A percentile compares a stretch with the other conserved stretches of the same genome.
Evolutionary conservation across 169 alveolate species (phyloP).

Genomic region (Plasmodium billcollinsi): DNA sequence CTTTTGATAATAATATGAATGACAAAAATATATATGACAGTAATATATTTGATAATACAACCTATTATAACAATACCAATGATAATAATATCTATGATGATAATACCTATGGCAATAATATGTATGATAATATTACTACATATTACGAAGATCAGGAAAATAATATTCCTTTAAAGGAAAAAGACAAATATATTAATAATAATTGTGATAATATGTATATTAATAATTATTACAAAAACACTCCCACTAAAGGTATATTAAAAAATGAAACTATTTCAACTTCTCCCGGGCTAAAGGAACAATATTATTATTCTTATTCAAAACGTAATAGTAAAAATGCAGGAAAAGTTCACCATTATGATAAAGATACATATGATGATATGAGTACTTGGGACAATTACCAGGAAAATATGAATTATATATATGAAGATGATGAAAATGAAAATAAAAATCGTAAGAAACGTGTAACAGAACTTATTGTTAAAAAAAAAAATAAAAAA

Average conservation of each 20-base stretch:
- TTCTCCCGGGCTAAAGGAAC: slow-evolving; percentile 14
- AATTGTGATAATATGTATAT: slow-evolving; percentile 7
- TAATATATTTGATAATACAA: no score
- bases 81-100: neutral
- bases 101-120: slow-evolving; percentile 11
- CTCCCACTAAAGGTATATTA: neutral
- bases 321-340: slow-evolving; percentile 3
- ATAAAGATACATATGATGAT: neutral
- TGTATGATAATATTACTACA: neutral
- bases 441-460: neutral
- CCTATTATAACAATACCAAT: no score
- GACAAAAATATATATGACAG: neutral
- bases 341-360: neutral
- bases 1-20: slow-evolving; percentile 5
- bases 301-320: slow-evolving; percentile 73
- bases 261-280: slow-evolving; percentile 12
- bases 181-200: neutral
- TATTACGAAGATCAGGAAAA: slow-evolving; percentile 30
- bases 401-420: slow-evolving; percentile 42
- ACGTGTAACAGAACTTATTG: slow-evolving; percentile 52
- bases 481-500: slow-evolving; percentile 12
- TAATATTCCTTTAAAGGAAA: neutral
- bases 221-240: slow-evolving; percentile 20
- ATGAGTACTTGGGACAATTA: neutral
- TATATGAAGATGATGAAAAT: slow-evolving; percentile 32